A percentile compares a stretch with the other conserved stretches of the same genome.
Conservation (phyloP, 78 protist genomes). For the Neovahlkampfia damariscottae region DNA sequence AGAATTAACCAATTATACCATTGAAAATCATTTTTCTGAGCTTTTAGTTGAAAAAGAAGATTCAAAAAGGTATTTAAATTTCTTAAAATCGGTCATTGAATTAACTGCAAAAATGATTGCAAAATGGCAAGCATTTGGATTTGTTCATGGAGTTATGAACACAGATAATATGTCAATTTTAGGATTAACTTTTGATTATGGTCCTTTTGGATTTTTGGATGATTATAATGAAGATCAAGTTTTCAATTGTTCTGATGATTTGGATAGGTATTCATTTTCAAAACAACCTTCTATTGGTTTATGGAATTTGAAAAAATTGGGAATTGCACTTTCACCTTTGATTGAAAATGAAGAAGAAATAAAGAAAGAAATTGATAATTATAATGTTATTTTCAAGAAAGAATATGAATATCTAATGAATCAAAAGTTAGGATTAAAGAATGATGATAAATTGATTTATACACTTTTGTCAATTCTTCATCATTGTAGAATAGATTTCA, state of each 20-base stretch:
- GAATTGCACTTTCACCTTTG: not conserved
- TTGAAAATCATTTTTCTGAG: not conserved
- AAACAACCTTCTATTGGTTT: constrained; percentile 14
- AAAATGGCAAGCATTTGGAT: constrained; percentile 57
- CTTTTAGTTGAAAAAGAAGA: not conserved
- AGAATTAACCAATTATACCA: constrained; percentile 7
- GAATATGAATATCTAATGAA: not conserved
- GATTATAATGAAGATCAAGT: not conserved
- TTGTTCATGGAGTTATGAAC: constrained; percentile 62
- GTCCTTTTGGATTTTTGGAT: constrained; percentile 69
- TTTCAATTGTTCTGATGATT: constrained; percentile 22
- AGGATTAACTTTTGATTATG: constrained; percentile 74
- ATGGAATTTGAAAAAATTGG: constrained; percentile 27
- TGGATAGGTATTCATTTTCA: constrained; percentile 30
- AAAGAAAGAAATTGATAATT: not conserved
- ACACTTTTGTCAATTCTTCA: not conserved
- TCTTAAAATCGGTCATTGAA: constrained; percentile 1
- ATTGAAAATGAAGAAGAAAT: constrained; percentile 3
- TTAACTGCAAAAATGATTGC: constrained; percentile 56
- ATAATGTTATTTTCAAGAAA: not conserved
- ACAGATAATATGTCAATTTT: constrained; percentile 61
- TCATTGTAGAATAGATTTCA: not conserved
- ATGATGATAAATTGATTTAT: not conserved
- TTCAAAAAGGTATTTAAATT: not conserved
- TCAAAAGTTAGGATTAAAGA: not conserved